These are phyloP conservation scores for Alternaria infectoria DNA, from an alignment of 2,329 filamentous ascomycete genomes.

Conservation along the genomic window DNA sequence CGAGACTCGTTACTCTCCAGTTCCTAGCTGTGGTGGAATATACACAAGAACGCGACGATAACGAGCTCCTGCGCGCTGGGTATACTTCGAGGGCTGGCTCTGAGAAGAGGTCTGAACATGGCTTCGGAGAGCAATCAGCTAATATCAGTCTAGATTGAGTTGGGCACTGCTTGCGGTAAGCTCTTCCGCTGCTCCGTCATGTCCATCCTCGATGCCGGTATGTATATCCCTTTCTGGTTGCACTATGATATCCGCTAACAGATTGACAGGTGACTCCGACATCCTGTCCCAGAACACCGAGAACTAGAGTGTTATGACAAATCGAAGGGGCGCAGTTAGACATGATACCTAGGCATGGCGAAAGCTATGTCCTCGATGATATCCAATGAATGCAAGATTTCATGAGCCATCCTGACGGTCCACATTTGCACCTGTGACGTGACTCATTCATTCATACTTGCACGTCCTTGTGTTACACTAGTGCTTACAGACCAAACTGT, in stretches of 20 bases:
- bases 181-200: conserved; percentile 98
- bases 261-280: conserved; percentile 72
- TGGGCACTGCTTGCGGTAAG: conserved; percentile 98
- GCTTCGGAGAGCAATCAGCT: conserved; percentile 87
- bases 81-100: conserved; percentile 65
- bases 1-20: background rate
- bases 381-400: conserved; percentile 36
- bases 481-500: background rate
- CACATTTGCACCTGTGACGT: conserved; percentile 6
- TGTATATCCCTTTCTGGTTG: conserved; percentile 13
- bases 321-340: conserved; percentile 20
- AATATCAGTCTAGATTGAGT: conserved; percentile 81
- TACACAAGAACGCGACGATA: background rate
- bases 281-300: conserved; percentile 78
- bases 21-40: conserved; percentile 2
- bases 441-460: background rate
- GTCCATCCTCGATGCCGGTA: conserved; percentile 91
- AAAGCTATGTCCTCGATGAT: conserved; percentile 27
- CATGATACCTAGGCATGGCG: conserved; percentile 34
- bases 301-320: conserved; percentile 38
- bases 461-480: background rate
- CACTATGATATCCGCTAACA: conserved; percentile 17
- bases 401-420: conserved; percentile 24
- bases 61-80: conserved; percentile 10
- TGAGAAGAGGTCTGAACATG: conserved; percentile 83